phyloP scores from a whole-genome alignment of 352 stramenopile species.

The Phytophthora parvispora region DNA sequence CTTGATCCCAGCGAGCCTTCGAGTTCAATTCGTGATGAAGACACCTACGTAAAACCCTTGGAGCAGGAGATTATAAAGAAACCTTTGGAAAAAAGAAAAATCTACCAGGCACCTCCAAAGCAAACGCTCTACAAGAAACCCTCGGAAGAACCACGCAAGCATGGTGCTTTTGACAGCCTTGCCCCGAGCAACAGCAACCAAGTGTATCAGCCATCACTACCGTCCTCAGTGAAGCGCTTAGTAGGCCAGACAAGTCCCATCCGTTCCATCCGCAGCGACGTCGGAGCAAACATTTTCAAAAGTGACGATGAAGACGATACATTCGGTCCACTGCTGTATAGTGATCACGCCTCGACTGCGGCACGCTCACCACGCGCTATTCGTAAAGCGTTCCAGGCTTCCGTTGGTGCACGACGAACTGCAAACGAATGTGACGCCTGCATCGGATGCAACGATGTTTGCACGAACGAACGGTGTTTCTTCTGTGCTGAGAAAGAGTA shows the following conservation, averaged over 20 bases:
- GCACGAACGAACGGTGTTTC: constrained; percentile 65
- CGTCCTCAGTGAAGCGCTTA: constrained; percentile 16
- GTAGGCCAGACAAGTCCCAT: constrained; percentile 22
- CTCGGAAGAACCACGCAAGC: constrained; percentile 10
- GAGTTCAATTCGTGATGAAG: constrained; percentile 29
- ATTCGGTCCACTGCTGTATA: constrained; percentile 10
- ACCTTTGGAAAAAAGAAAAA: constrained; percentile 4
- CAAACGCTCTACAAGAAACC: background rate
- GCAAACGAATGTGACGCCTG: constrained; percentile 76
- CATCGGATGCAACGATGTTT: constrained; percentile 85
- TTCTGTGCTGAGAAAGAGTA: constrained; percentile 86
- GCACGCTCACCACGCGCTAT: constrained; percentile 19
- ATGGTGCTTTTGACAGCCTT: constrained; percentile 17
- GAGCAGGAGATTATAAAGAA: background rate
- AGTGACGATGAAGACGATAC: constrained; percentile 28
- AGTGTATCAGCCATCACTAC: constrained; percentile 14
- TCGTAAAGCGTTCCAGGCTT: constrained; percentile 29
- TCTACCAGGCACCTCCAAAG: background rate
- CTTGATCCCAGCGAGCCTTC: constrained; percentile 43
- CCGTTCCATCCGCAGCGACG: constrained; percentile 7
- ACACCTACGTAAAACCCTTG: constrained; percentile 10
- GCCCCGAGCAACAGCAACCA: constrained; percentile 11
- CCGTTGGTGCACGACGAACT: constrained; percentile 32
- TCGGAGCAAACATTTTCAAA: constrained; percentile 10
- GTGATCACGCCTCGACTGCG: constrained; percentile 16